These are phyloP conservation scores for Xenosphaeropsis pyriputrescens DNA, from an alignment of 2,329 filamentous ascomycete genomes.

Conservation along the genomic window DNA sequence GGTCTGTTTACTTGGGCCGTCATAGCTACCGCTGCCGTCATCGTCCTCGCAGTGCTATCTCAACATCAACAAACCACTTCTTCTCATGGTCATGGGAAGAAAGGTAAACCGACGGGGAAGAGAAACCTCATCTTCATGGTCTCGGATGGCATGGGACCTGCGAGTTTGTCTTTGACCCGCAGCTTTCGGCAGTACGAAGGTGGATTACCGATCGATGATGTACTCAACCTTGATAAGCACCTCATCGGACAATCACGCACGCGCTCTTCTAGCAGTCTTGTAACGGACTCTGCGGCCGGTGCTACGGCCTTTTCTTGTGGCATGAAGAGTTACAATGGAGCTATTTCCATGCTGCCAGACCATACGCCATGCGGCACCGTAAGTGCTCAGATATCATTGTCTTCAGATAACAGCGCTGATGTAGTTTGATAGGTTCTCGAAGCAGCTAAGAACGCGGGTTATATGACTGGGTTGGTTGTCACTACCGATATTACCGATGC, in stretches of 20 bases:
- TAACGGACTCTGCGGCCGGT: slow-evolving; percentile 94
- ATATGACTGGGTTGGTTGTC: slow-evolving; percentile 85
- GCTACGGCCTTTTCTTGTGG: slow-evolving; percentile 93
- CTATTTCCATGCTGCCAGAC: slow-evolving; percentile 79
- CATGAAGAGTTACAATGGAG: slow-evolving; percentile 90
- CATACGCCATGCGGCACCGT: slow-evolving; percentile 80
- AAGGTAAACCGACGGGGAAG: slow-evolving; percentile 41
- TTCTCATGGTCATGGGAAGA: slow-evolving; percentile 11
- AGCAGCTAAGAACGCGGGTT: slow-evolving; percentile 82
- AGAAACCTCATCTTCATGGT: slow-evolving; percentile 98
- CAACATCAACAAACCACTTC: slow-evolving; percentile 43
- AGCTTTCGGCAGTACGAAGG: slow-evolving; percentile 71
- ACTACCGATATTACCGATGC: slow-evolving; percentile 93
- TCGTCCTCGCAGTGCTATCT: slow-evolving; percentile 68
- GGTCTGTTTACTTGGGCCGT: slow-evolving; percentile 73
- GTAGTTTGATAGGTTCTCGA: slow-evolving; percentile 40
- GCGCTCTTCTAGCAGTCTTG: slow-evolving; percentile 65
- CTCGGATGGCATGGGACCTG: slow-evolving; percentile 94
- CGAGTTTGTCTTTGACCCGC: slow-evolving; percentile 74
- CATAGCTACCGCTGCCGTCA: slow-evolving; percentile 61
- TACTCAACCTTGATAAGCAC: slow-evolving; percentile 70
- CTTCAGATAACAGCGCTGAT: background rate
- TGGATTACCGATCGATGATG: slow-evolving; percentile 58
- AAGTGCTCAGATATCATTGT: background rate
- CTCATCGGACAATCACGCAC: slow-evolving; percentile 85